phyloP scores from a whole-genome alignment of 2,329 filamentous ascomycete species.

The Colletotrichum camelliae region DNA sequence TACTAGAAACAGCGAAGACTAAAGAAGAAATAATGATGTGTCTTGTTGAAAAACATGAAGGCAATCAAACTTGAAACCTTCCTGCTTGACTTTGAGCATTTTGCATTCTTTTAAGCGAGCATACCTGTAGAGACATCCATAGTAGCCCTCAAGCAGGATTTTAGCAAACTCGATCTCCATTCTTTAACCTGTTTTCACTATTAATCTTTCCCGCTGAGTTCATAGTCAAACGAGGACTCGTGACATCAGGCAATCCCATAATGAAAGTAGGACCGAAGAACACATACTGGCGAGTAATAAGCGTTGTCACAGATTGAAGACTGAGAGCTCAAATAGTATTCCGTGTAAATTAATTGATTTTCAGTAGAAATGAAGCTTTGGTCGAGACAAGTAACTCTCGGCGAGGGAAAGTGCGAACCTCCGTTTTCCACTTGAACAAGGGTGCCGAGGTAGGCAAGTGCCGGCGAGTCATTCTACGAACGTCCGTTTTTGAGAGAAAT shows the following conservation, averaged over 20 bases:
- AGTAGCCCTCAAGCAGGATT: not conserved
- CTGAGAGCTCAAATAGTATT: not conserved
- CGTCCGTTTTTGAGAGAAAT: not conserved
- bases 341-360: not conserved
- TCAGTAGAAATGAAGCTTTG: not conserved
- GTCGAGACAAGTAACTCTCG: not conserved
- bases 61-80: not conserved
- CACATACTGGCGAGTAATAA: not conserved
- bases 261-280: not conserved
- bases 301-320: not conserved
- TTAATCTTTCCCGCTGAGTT: not conserved
- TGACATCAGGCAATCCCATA: not conserved
- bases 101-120: not conserved
- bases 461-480: not conserved
- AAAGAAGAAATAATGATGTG: not conserved
- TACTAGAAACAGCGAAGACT: constrained; percentile 51
- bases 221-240: not conserved
- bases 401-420: not conserved
- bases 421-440: not conserved
- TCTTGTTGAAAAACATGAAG: not conserved
- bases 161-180: not conserved
- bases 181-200: not conserved
- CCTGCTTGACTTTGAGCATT: not conserved
- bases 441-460: not conserved
- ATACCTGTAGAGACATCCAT: no score